Percentiles rank a stretch among this genome's conserved stretches.
phyloP scores from a whole-genome alignment of 1,284 basidiomycete species.

The Omphalotus olearius region DNA sequence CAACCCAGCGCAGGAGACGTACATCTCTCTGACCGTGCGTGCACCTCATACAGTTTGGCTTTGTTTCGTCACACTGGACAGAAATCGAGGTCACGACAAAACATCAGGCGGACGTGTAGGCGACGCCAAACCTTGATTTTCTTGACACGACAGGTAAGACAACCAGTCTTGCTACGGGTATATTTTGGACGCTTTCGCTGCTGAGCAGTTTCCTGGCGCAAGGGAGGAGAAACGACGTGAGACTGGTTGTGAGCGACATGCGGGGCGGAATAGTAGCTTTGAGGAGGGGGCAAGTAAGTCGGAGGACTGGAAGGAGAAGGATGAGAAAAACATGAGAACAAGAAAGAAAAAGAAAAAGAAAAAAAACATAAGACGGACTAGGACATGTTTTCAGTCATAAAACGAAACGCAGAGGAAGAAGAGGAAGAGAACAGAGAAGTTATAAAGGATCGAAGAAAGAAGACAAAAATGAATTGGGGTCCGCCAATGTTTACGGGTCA shows the following conservation, averaged over 20 bases:
- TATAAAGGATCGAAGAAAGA: constrained; percentile 5
- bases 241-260: constrained; percentile 32
- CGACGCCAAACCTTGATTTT: constrained; percentile 71
- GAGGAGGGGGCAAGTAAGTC: constrained; percentile 39
- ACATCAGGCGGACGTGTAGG: constrained; percentile 7
- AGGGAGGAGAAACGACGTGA: constrained; percentile 43
- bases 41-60: constrained; percentile 76
- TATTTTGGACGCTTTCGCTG: constrained; percentile 81
- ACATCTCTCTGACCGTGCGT: constrained; percentile 77
- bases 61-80: constrained; percentile 73
- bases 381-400: constrained; percentile 55
- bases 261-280: constrained; percentile 38
- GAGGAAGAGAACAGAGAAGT: constrained; percentile 16
- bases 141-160: constrained; percentile 79
- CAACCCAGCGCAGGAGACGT: constrained; percentile 20
- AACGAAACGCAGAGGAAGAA: constrained; percentile 29
- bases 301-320: constrained; percentile 27
- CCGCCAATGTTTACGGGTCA: constrained; percentile 44
- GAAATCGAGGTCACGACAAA: background rate
- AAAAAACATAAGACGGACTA: constrained; percentile 49
- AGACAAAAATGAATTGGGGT: constrained; percentile 40
- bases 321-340: constrained; percentile 14
- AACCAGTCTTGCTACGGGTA: constrained; percentile 82
- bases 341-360: background rate
- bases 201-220: constrained; percentile 41